Base-by-base conservation (phyloP, 805 yeast species). In the Yarrowia sp. region DNA sequence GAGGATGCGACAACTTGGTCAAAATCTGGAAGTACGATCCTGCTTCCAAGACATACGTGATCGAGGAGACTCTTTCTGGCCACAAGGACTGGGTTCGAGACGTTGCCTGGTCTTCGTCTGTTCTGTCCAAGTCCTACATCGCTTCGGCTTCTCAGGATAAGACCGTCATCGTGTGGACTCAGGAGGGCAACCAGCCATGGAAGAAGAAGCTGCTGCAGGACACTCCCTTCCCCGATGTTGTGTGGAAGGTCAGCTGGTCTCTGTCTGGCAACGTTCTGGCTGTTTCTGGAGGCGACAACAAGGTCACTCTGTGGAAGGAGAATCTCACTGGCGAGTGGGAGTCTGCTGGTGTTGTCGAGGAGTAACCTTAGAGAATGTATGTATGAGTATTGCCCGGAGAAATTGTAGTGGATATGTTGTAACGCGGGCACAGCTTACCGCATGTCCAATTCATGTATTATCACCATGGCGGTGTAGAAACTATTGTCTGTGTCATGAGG, bases 41-140 rank as follows among this genome's bases (percentile, higher is more conserved):
- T 22, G 77, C 83, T 11, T 76, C 82, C 7, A 83, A 81, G 69
- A 82, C 82, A 28, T 91, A 89, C 74, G 81, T 81, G 26, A 82
- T 87, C 71, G 97, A 93, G 75, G 87, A 86, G 46, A 83, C 85
- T 28, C 82, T 95, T 64, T 87, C 86, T 68, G 99, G 98, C 43
- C 99, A 95, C 76, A 81, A 90, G 17, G 99, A 95, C 76, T 95
- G 99, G 99, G 98, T 95, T 35, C 87, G 99, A 77, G 99, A 95
- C 75, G 98, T 93, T 67, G 91, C 96, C 4, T 95, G 99, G 99
- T 91, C 97, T 21, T 97, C 98, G 54, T 86, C 96, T 1, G 85
- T 90, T 54, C 82, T 95, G 67, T 83, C 90, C 52, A 88, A 90
- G 70, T 86, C 96, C 14, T 93, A 92, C 75, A 89, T 95, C 71